phyloP scores from a whole-genome alignment of 768 basidiomycete genomes.

The Podaxis carcinomalis region DNA sequence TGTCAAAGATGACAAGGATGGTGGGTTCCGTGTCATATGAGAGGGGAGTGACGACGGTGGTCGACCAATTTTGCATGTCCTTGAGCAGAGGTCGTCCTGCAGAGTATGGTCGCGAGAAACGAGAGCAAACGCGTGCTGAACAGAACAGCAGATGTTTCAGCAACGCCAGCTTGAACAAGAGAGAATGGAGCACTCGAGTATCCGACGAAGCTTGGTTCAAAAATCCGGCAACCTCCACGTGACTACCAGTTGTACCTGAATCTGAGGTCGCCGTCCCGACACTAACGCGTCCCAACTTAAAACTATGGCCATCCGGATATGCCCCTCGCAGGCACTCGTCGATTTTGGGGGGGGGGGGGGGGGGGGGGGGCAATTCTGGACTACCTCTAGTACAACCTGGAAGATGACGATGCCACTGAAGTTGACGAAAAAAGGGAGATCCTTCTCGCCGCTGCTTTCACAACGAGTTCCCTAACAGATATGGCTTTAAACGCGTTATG shows the following conservation, averaged over 20 bases:
- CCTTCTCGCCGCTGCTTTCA: background rate
- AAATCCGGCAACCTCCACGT: background rate
- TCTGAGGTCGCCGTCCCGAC: background rate
- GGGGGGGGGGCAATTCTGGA: too few relatives aligned
- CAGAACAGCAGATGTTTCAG: background rate
- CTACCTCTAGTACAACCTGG: background rate
- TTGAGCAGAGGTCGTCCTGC: slow-evolving; percentile 15
- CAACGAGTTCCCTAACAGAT: background rate
- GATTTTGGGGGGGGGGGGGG: background rate
- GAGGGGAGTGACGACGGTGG: slow-evolving; percentile 50
- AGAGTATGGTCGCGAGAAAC: background rate
- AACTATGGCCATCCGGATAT: too few relatives aligned
- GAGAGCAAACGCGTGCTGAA: background rate
- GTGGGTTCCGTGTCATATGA: slow-evolving; percentile 82
- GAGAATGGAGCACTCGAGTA: background rate
- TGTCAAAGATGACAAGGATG: slow-evolving; percentile 69
- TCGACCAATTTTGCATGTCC: slow-evolving; percentile 49
- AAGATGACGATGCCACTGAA: background rate
- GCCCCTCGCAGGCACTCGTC: background rate
- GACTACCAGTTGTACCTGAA: background rate
- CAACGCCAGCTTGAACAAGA: slow-evolving; percentile 7
- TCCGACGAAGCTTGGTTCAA: background rate
- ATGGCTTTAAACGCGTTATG: background rate
- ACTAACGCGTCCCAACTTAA: too few relatives aligned
- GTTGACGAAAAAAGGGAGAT: background rate